Percentiles rank a stretch among this genome's conserved stretches.
Evolutionary conservation across 1,284 basidiomycete genomes (phyloP).

Genomic region (Ganoderma lucidum): DNA sequence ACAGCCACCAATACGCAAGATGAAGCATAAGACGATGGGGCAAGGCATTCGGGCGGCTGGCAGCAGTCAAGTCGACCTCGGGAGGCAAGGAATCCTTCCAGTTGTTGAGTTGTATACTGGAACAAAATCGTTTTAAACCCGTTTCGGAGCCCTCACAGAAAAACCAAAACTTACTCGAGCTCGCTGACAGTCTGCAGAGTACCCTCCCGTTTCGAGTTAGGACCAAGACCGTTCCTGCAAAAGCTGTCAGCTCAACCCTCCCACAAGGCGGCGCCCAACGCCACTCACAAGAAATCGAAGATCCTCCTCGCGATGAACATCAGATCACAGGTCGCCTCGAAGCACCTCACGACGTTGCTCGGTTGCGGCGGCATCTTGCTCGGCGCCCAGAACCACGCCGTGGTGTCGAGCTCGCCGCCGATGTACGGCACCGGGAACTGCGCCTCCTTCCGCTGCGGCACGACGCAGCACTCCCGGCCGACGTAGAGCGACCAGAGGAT

Average conservation of each 20-base stretch:
- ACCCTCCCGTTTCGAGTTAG: constrained; percentile 46
- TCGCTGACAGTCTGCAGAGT: constrained; percentile 58
- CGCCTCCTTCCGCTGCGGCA: constrained; percentile 45
- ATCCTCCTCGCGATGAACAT: constrained; percentile 62
- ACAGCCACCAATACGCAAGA: constrained; percentile 68
- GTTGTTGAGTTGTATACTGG: constrained; percentile 63
- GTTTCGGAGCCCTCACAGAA: not conserved
- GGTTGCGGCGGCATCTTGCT: constrained; percentile 52
- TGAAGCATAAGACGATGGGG: constrained; percentile 73
- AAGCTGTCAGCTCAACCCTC: not conserved
- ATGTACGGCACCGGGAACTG: constrained; percentile 54
- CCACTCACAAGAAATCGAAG: constrained; percentile 66
- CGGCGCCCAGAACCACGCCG: constrained; percentile 51
- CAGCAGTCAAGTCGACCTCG: constrained; percentile 60
- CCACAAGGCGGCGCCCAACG: not conserved
- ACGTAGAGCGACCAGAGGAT: constrained; percentile 68
- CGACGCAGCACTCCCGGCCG: constrained; percentile 61
- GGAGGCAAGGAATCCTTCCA: constrained; percentile 66
- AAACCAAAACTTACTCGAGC: constrained; percentile 52
- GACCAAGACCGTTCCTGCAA: constrained; percentile 52
- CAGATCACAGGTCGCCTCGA: constrained; percentile 60
- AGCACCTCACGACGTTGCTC: constrained; percentile 58
- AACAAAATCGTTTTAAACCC: constrained; percentile 12
- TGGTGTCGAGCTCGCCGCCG: constrained; percentile 53
- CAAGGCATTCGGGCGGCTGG: constrained; percentile 56